Conservation (phyloP, 306 rosid species). For the Psophocarpus tetragonolobus region DNA sequence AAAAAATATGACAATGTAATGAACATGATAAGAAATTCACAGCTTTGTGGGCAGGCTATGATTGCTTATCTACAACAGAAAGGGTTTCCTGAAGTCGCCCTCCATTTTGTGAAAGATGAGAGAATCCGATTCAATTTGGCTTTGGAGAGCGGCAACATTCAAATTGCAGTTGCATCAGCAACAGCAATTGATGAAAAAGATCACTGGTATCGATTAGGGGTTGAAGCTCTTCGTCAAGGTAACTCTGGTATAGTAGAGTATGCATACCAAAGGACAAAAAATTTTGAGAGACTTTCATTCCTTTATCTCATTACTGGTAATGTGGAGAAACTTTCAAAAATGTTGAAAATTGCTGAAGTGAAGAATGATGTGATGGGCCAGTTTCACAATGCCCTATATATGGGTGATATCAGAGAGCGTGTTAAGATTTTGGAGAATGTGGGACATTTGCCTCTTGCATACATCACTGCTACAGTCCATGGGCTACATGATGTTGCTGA, state of each 20-base stretch:
- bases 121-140: slow-evolving; percentile 88
- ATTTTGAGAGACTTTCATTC: slow-evolving; percentile 88
- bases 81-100: slow-evolving; percentile 96
- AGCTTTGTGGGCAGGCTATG: slow-evolving; percentile 95
- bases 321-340: slow-evolving; percentile 79
- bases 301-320: slow-evolving; percentile 90
- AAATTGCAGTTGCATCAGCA: slow-evolving; percentile 90
- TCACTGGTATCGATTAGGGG: slow-evolving; percentile 89
- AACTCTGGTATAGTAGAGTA: slow-evolving; percentile 90
- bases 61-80: slow-evolving; percentile 95
- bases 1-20: slow-evolving; percentile 84
- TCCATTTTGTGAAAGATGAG: slow-evolving; percentile 95
- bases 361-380: slow-evolving; percentile 98
- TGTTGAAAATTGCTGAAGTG: slow-evolving; percentile 95
- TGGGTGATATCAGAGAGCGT: slow-evolving; percentile 81
- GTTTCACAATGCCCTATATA: slow-evolving; percentile 86
- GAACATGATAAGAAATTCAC: slow-evolving; percentile 89
- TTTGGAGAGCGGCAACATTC: slow-evolving; percentile 92
- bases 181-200: slow-evolving; percentile 94
- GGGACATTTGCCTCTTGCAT: slow-evolving; percentile 91
- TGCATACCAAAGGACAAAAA: slow-evolving; percentile 95
- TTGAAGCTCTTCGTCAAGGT: slow-evolving; percentile 96
- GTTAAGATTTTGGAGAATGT: slow-evolving; percentile 86
- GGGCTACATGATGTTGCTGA: slow-evolving; percentile 82
- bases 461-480: slow-evolving; percentile 76